Evolutionary conservation across 2,329 filamentous ascomycete genomes (phyloP), one percentile per base, ranked within the genome.

Genomic region (Trichothecium roseum): DNA sequence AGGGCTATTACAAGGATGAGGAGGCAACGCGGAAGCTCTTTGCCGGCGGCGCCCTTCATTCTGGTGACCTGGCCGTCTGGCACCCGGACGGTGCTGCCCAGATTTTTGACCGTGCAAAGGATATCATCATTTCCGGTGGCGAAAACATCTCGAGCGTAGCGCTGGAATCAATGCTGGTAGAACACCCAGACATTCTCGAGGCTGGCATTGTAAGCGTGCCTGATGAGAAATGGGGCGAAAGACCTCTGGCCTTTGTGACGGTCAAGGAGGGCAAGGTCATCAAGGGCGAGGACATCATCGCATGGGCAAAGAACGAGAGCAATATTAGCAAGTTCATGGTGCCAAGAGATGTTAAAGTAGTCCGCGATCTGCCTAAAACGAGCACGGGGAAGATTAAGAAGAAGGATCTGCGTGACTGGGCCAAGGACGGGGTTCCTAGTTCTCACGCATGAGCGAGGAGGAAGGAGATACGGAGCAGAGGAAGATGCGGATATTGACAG

Each of bases 61-160:
- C 83, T 13, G 91, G 91, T 1, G 91, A 98, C 56, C 60, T 98
- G 33, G 91, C 91, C 1, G 88, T 96, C 1, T 88, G 84, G 83
- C 85, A 95, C 61, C 72, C 81, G 0, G 91, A 96, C 54, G 88
- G 89, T 2, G 82, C 84, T 39, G 80, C 87, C 30, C 86, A 96
- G 64, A 94, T 98, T 43, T 66, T 93, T 39, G 91, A 98, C 59
- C 74, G 91, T 15, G 84, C 86, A 12, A 98, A 98, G 65, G 91
- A 98, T 54, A 95, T 98, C 36, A 98, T 98, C 51, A 98, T 98
- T 43, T 93, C 84, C 36, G 88, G 89, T 32, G 91, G 91, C 38
- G 91, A 98, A 59, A 98, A 98, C 56, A 96, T 98, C 42, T 94
- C 85, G 3, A 93, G 84, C 0, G 82, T 98, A 2, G 87, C 91